Percentiles rank a stretch among this genome's conserved stretches.
phyloP scores from a whole-genome alignment of 768 basidiomycete genomes.

The Sporobolomyces roseus region DNA sequence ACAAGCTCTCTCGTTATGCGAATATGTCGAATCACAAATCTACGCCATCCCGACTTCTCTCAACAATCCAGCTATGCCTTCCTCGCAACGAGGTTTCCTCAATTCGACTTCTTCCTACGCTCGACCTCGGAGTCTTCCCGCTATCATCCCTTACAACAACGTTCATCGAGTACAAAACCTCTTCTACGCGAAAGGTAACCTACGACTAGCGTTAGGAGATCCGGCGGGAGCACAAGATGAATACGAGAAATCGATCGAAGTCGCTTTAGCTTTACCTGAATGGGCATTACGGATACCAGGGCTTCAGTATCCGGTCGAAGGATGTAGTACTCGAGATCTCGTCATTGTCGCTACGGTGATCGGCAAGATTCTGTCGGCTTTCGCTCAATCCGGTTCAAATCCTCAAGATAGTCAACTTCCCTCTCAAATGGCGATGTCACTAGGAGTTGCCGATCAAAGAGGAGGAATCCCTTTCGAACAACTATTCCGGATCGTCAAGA shows the following conservation, averaged over 20 bases:
- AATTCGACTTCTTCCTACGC: slow-evolving; percentile 6
- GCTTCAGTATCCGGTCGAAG: slow-evolving; percentile 16
- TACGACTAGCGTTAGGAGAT: slow-evolving; percentile 45
- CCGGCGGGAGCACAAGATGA: slow-evolving; percentile 47
- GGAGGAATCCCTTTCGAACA: slow-evolving; percentile 37
- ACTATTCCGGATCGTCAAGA: slow-evolving; percentile 45
- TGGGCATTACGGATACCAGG: slow-evolving; percentile 18
- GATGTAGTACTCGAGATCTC: slow-evolving; percentile 27
- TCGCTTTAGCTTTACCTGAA: slow-evolving; percentile 47
- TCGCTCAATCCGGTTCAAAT: slow-evolving; percentile 45
- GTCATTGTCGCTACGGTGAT: slow-evolving; percentile 32
- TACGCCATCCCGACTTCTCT: slow-evolving; percentile 21
- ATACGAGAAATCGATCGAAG: slow-evolving; percentile 53
- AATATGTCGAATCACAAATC: slow-evolving; percentile 48
- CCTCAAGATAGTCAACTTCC: slow-evolving; percentile 36
- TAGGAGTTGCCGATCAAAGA: slow-evolving; percentile 38
- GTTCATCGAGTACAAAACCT: slow-evolving; percentile 55
- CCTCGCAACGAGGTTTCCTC: slow-evolving; percentile 12
- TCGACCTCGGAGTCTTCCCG: slow-evolving; percentile 31
- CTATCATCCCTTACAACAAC: slow-evolving; percentile 47
- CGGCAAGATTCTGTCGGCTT: slow-evolving; percentile 23
- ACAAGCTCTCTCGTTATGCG: slow-evolving; percentile 49
- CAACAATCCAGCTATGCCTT: neutral
- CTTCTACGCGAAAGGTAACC: slow-evolving; percentile 48
- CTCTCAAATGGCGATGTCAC: slow-evolving; percentile 41